These are phyloP conservation scores for Alternaria incomplexa DNA, from an alignment of 2,329 filamentous ascomycete species.

Conservation along the genomic window DNA sequence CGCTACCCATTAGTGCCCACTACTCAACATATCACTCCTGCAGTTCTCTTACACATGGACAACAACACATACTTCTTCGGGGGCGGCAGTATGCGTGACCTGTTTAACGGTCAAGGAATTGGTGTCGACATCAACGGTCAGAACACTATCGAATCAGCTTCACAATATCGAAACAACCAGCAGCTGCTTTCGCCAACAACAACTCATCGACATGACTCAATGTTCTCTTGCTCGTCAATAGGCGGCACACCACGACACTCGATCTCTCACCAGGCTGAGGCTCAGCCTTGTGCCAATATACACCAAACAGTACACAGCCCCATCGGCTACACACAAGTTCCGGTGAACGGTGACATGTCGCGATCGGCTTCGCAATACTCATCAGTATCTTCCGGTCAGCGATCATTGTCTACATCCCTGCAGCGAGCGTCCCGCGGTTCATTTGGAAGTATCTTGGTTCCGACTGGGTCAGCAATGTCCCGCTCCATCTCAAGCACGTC, in stretches of 20 bases:
- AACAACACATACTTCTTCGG: slow-evolving; percentile 1
- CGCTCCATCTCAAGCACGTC: slow-evolving; percentile 12
- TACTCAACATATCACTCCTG: neutral
- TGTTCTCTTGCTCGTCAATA: slow-evolving; percentile 16
- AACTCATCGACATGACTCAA: slow-evolving; percentile 19
- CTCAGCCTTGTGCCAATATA: slow-evolving; percentile 23
- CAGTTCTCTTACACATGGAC: neutral
- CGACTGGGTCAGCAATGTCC: slow-evolving; percentile 3
- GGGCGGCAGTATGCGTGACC: slow-evolving; percentile 1
- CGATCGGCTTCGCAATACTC: slow-evolving; percentile 21
- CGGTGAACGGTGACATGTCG: slow-evolving; percentile 12
- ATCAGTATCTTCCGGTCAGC: slow-evolving; percentile 8
- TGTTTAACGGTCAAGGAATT: neutral
- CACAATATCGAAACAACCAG: slow-evolving; percentile 14
- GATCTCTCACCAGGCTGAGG: slow-evolving; percentile 17
- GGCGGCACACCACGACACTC: neutral
- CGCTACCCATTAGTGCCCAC: neutral
- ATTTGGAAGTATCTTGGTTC: neutral
- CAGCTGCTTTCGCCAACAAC: slow-evolving; percentile 13
- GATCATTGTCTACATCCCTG: neutral
- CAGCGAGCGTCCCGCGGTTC: slow-evolving; percentile 1
- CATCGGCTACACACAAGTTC: slow-evolving; percentile 1
- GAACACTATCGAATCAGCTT: slow-evolving; percentile 2
- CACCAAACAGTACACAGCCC: slow-evolving; percentile 1
- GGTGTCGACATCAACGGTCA: neutral